Evolutionary conservation across 768 basidiomycete species (phyloP).

Genomic region (Cyclocybe cylindracea): DNA sequence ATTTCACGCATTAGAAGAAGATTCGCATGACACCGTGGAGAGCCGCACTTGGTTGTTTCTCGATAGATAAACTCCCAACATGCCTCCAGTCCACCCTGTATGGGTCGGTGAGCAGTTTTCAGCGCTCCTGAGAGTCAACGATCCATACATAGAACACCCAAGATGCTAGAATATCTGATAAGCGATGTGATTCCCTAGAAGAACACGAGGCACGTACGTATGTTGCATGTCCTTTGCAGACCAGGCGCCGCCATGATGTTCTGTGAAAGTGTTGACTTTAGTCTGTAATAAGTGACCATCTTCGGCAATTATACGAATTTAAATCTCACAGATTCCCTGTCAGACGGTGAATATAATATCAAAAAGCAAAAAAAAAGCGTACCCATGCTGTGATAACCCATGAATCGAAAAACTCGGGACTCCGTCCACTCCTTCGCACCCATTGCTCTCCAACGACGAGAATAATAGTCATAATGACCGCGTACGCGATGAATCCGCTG

Average conservation of each 20-base stretch:
- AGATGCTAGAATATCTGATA: constrained; percentile 43
- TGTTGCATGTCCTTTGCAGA: constrained; percentile 95
- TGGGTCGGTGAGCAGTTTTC: constrained; percentile 3
- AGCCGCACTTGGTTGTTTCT: constrained; percentile 69
- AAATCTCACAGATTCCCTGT: constrained; percentile 58
- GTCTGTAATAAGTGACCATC: constrained; percentile 4
- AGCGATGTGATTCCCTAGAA: background rate
- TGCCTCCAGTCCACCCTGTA: constrained; percentile 89
- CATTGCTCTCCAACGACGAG: constrained; percentile 78
- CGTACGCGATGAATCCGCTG: constrained; percentile 89
- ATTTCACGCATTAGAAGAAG: background rate
- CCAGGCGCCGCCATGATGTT: constrained; percentile 82
- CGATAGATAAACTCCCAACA: constrained; percentile 83
- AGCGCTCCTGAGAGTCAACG: background rate
- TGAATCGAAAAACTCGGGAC: constrained; percentile 88
- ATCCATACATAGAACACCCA: constrained; percentile 70
- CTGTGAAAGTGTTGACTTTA: constrained; percentile 89
- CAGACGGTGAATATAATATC: background rate
- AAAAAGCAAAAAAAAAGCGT: constrained; percentile 12
- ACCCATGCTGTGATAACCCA: constrained; percentile 60
- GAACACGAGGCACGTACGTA: constrained; percentile 54
- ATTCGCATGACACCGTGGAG: no score
- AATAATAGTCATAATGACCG: constrained; percentile 75
- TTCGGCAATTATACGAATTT: background rate
- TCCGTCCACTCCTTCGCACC: constrained; percentile 67